Percentiles rank a stretch among this genome's conserved stretches.
phyloP scores from a whole-genome alignment of 208 protist genomes.

The Wallacemonas sp. region DNA sequence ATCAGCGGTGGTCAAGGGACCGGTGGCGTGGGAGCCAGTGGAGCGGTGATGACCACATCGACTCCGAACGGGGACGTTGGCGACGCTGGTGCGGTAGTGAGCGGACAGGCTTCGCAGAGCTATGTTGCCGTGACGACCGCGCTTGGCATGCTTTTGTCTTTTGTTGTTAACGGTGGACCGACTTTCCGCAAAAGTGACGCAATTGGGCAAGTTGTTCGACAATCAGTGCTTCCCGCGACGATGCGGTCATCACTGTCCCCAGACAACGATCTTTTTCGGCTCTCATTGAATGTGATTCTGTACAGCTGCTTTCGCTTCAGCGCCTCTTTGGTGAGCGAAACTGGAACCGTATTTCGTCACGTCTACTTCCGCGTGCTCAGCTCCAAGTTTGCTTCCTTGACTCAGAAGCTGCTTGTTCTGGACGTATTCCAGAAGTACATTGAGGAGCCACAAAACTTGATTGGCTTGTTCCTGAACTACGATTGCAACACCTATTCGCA shows the following conservation, averaged over 20 bases:
- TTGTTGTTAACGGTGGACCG: constrained; percentile 88
- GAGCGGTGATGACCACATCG: background rate
- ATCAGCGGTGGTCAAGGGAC: background rate
- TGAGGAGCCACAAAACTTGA: constrained; percentile 93
- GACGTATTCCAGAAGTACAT: constrained; percentile 89
- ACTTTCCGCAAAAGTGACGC: constrained; percentile 73
- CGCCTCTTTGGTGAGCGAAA: constrained; percentile 91
- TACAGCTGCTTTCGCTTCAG: constrained; percentile 89
- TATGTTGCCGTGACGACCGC: constrained; percentile 23
- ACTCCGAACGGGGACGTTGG: background rate
- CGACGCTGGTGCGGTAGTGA: background rate
- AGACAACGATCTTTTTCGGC: constrained; percentile 86
- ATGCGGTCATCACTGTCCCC: constrained; percentile 84
- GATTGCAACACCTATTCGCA: constrained; percentile 96
- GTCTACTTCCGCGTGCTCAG: constrained; percentile 93
- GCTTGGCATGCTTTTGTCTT: constrained; percentile 61
- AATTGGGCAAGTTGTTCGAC: constrained; percentile 78
- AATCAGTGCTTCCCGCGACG: constrained; percentile 79
- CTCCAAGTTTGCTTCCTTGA: constrained; percentile 72
- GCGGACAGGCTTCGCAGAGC: background rate
- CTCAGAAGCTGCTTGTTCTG: constrained; percentile 92
- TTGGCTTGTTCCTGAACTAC: constrained; percentile 98
- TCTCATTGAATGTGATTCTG: constrained; percentile 91
- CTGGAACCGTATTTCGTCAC: constrained; percentile 92
- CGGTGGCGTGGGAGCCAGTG: background rate